Base-by-base conservation (phyloP, 805 yeast species). In the Pichia kluyveri region DNA sequence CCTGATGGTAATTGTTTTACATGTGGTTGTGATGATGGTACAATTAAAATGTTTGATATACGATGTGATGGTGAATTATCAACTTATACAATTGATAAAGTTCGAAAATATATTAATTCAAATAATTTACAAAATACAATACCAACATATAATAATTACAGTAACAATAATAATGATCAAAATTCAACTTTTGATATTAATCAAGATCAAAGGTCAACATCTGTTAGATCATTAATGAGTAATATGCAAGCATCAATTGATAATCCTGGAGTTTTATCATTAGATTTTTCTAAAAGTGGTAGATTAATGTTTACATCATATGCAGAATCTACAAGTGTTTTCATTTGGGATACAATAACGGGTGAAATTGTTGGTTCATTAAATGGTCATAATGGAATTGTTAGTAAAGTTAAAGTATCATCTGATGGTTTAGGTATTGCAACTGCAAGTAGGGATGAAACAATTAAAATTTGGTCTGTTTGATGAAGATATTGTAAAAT, bases 371-470 rank as follows among this genome's bases (percentile, higher is more conserved):
- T 86, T 8, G 89, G 87, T 0, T 69, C 75, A 18, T 60, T 87
- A 45, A 81, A 79, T 30, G 86, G 85, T 0, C 93, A 86, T 56
- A 59, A 67, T 11, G 79, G 77, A 52, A 71, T 82, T 42, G 74
- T 85, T 10, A 78, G 80, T 44, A 78, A 79, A 55, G 83, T 89
- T 3, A 68, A 71, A 38, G 73, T 82, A 1, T 77, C 89, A 53
- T 81, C 81, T 0, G 86, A 87, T 63, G 96, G 96, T 0, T 60
- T 76, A 23, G 89, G 83, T 0, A 72, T 89, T 10, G 80, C 83
- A 48, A 85, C 96, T 2, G 83, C 86, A 1, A 83, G 91, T 1
- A 83, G 95, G 85, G 96, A 87, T 60, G 65, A 80, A 8, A 79
- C 90, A 1, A 73, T 84, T 54, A 79, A 77, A 54, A 68, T 85